These are phyloP conservation scores for Alternaria viburni DNA, from an alignment of 2,329 filamentous ascomycete genomes.

Conservation along the genomic window DNA sequence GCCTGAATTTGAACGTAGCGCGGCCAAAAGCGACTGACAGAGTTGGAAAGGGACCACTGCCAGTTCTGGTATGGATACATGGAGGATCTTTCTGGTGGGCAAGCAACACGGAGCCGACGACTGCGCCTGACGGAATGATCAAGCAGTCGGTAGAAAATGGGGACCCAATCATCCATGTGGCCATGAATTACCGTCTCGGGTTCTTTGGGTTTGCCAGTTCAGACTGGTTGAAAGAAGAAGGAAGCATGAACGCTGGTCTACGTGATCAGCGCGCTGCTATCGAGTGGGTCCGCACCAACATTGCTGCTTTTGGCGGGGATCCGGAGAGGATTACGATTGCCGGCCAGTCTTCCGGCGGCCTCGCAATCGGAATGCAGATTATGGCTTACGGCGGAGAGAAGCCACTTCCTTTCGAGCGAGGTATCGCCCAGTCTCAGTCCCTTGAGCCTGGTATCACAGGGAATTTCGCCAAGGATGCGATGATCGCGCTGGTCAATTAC, in stretches of 20 bases:
- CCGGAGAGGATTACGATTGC: slow-evolving; percentile 47
- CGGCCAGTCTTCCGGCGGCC: slow-evolving; percentile 48
- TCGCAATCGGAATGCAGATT: slow-evolving; percentile 42
- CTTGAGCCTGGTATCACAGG: slow-evolving; percentile 58
- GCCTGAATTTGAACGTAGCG: slow-evolving; percentile 66
- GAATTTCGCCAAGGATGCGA: slow-evolving; percentile 57
- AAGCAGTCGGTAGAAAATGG: slow-evolving; percentile 55
- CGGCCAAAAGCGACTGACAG: slow-evolving; percentile 54
- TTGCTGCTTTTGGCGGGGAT: slow-evolving; percentile 45
- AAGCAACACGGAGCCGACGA: slow-evolving; percentile 44
- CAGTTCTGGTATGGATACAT: slow-evolving; percentile 67
- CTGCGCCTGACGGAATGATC: slow-evolving; percentile 55
- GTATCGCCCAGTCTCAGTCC: slow-evolving; percentile 54
- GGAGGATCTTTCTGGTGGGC: slow-evolving; percentile 52
- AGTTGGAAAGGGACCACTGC: slow-evolving; percentile 49
- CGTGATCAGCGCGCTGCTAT: slow-evolving; percentile 49
- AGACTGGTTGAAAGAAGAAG: slow-evolving; percentile 37
- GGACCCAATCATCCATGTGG: slow-evolving; percentile 46
- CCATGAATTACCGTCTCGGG: slow-evolving; percentile 47
- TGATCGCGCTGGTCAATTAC: slow-evolving; percentile 51
- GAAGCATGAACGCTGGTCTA: slow-evolving; percentile 47
- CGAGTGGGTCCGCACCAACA: slow-evolving; percentile 50
- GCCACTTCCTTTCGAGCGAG: slow-evolving; percentile 36
- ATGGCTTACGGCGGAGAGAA: slow-evolving; percentile 42
- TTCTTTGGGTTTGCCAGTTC: slow-evolving; percentile 50